Percentiles rank a stretch among this genome's conserved stretches.
Conservation (phyloP, 306 rosid genomes). For the Dalbergia cochinchinensis region DNA sequence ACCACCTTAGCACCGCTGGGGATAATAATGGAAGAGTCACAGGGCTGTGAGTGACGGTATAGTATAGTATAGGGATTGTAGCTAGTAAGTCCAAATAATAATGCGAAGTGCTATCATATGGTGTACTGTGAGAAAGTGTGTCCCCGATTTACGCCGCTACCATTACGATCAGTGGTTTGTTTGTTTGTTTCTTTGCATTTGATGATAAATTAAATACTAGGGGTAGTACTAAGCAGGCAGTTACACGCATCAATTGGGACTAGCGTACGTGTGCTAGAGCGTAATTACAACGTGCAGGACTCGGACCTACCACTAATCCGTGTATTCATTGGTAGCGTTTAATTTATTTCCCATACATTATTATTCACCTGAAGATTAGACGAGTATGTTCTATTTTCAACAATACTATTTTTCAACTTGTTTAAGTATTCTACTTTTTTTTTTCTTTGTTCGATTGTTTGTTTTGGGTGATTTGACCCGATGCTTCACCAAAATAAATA, state of each 20-base stretch:
- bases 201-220: neutral
- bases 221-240: neutral
- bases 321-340: neutral
- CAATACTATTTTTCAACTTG: too few relatives aligned
- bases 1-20: slow-evolving; percentile 39
- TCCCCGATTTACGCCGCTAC: slow-evolving; percentile 5
- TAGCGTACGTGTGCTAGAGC: neutral
- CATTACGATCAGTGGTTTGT: neutral
- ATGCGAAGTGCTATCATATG: neutral
- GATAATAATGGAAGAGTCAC: neutral
- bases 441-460: too few relatives aligned
- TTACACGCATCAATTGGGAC: neutral
- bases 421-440: too few relatives aligned
- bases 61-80: too few relatives aligned
- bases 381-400: too few relatives aligned
- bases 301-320: neutral
- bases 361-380: too few relatives aligned
- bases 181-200: slow-evolving; percentile 8
- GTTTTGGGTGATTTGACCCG: too few relatives aligned
- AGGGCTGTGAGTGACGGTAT: slow-evolving; percentile 15
- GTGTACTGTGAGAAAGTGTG: slow-evolving; percentile 15
- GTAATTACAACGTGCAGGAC: neutral
- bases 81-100: neutral
- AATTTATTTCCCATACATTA: neutral
- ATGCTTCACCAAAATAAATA: too few relatives aligned